Evolutionary conservation across 208 protist genomes (phyloP).

Genomic region (Crithidia bombi): DNA sequence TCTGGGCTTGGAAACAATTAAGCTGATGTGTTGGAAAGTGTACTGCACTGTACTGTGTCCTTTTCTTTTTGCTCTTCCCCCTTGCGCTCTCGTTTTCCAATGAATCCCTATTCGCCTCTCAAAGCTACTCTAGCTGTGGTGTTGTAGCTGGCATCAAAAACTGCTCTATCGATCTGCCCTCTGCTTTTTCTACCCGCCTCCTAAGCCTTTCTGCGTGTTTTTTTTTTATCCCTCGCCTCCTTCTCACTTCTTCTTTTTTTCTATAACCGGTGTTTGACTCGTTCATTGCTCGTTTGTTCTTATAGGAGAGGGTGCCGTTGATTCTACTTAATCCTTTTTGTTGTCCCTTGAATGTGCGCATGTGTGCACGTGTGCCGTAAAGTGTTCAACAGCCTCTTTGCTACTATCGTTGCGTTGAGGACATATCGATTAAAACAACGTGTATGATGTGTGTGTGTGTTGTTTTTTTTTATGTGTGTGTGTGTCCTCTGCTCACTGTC

Average conservation of each 20-base stretch:
- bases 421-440: too few species aligned
- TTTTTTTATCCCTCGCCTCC: too few species aligned
- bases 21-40: background rate
- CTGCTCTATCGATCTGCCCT: slow-evolving; percentile 14
- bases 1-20: slow-evolving; percentile 3
- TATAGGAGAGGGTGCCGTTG: too few species aligned
- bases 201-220: too few species aligned
- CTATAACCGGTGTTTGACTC: background rate
- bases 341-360: too few species aligned
- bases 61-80: background rate
- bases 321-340: too few species aligned
- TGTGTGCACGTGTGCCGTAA: too few species aligned
- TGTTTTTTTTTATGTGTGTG: background rate
- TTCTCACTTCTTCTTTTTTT: slow-evolving; percentile 11
- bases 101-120: background rate
- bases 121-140: too few species aligned
- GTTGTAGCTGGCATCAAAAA: background rate
- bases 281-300: background rate
- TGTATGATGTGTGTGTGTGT: background rate
- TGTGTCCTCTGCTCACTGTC: background rate
- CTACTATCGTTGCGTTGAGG: too few species aligned
- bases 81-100: background rate
- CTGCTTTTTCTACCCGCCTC: background rate
- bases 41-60: background rate
- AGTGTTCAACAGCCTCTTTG: too few species aligned